Evolutionary conservation across 129 eudicot species (phyloP), one percentile per base, ranked within the genome.

Genomic region (Flaveria ramosissima): DNA sequence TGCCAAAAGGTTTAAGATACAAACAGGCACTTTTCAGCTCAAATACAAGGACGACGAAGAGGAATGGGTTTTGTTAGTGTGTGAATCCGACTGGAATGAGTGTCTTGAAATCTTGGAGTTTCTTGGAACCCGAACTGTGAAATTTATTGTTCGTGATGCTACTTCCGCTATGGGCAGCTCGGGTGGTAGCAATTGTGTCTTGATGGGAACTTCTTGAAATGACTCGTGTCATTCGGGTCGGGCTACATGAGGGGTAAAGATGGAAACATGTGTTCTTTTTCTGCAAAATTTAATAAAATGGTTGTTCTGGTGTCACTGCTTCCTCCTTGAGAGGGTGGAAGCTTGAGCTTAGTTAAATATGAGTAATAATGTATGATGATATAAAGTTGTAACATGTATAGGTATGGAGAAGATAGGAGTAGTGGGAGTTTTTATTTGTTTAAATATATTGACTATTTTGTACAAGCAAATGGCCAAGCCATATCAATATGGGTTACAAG

Each of bases 61-160:
- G 77, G 97, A 93, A 79, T 93, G 97, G 97, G 92, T 93, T 68
- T 78, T 90, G 91, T 74, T 93, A 87, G 96, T 89, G 61, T 88
- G 78, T 32, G 97, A 93, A 41, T 86, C 91, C 2, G 98, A 93
- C 77, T 80, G 90, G 80, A 85, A 79, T 6, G 98, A 93, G 73
- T 93, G 98, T 78, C 83, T 93, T 13, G 97, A 93, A 72, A 82
- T 88, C 50, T 73, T 93, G 85, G 92, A 90, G 46, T 84, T 78
- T 76, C 76, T 77, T 60, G 98, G 98, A 23, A 90, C 94, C n/a
- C 88, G 85, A 1, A 86, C 39, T 9, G 88, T 87, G 23, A 90
- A 85, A 43, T 87, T 90, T 72, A 84, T 85, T 48, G 90, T 90
- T 20, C 90, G 89, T n/a, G 96, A 90, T 68, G 82, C 78, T 7